A percentile compares a stretch with the other conserved stretches of the same genome.
Conservation (phyloP, 2,329 filamentous ascomycete species). For the Hymenoscyphus occultus region DNA sequence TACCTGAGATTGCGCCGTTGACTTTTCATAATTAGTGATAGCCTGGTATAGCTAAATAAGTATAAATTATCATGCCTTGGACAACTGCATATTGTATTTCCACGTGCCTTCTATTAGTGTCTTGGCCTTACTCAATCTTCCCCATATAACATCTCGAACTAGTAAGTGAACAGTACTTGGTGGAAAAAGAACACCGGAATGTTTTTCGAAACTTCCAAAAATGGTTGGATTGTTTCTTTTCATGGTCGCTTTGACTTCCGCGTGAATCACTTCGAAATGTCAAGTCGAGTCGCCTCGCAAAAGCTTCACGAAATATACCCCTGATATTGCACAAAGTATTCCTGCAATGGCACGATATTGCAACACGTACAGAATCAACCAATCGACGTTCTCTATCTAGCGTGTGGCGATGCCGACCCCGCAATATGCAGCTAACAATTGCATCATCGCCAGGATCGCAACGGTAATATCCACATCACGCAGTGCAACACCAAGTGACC, state of each 20-base stretch:
- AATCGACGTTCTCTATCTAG: not conserved
- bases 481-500: not conserved
- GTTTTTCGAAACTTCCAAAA: too few relatives aligned
- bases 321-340: not conserved
- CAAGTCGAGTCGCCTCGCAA: not conserved
- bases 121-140: too few relatives aligned
- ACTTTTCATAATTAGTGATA: too few relatives aligned
- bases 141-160: too few relatives aligned
- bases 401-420: not conserved
- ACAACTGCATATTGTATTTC: too few relatives aligned
- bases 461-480: not conserved
- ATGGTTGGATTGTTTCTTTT: not conserved
- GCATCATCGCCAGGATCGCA: constrained; percentile 1
- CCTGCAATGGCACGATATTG: not conserved
- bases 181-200: not conserved
- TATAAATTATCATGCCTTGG: too few relatives aligned
- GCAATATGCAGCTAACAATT: not conserved
- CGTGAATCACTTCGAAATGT: not conserved
- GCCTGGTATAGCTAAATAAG: too few relatives aligned
- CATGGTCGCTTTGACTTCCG: not conserved
- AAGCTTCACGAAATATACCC: not conserved
- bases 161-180: not conserved
- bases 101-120: too few relatives aligned
- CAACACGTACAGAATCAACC: not conserved
- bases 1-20: too few relatives aligned